Evolutionary conservation across 2,329 filamentous ascomycete genomes (phyloP), one percentile per base, ranked within the genome.

Genomic region (Sclerotinia minor): DNA sequence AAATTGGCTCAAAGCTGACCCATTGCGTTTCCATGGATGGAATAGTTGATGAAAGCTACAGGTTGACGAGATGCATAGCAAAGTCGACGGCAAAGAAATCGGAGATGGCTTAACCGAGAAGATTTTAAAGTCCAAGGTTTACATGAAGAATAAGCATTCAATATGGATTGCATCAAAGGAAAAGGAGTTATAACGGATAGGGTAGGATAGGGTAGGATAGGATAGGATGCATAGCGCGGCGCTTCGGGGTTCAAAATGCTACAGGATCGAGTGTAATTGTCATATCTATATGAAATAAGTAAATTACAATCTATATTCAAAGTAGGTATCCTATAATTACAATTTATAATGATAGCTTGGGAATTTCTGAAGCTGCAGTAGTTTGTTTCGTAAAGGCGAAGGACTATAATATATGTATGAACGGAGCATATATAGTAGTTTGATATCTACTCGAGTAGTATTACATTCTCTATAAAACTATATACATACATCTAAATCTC

Each of bases 141-240:
- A 21, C 15, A 24, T 17, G 15, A 13, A 15, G 2, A 57, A 57
- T 32, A 17, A 19, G 15, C 17, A 57, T 41, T 41, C 9, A 15
- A 41, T 41, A 41, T 41, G 38, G 38, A 41, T 15, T 41, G 38
- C 11, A 41, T 41, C 38, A 21, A 32, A 21, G 41, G 26, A 13
- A 49, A n/a, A 15, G 58, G 29, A 11, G 21, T 35, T 32, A n/a
- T 32, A 11, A 35, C 32, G 52, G 9, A 35, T n/a, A 49, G 58
- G 44, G 24, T 6, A n/a, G 45, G 58, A 50, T 24, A 38, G 26
- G 26, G n/a, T n/a, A 49, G 58, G 44, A 24, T 6, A n/a, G 45
- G 58, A 50, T 24, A 38, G 26, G 26, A 19, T 53, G 57, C 65
- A 67, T 63, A 63, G 65, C 65, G 57, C 54, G 65, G 65, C 49